Evolutionary conservation across 2,329 filamentous ascomycete genomes (phyloP).

Genomic region (Pyrenochaeta sp.): DNA sequence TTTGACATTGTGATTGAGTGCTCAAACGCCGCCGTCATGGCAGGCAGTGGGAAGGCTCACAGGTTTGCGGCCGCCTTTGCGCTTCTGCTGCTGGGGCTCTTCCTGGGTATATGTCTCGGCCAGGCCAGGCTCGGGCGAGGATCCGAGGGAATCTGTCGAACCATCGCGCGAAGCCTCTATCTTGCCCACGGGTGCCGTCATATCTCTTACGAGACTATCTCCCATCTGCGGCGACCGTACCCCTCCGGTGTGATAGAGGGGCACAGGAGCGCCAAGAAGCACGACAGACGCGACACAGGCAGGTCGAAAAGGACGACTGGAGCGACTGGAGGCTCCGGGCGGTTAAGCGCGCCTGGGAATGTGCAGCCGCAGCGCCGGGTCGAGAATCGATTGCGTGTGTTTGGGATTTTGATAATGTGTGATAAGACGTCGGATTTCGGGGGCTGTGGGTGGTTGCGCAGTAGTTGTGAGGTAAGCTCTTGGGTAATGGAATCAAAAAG

Average conservation of each 20-base stretch:
- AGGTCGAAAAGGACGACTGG: constrained; percentile 23
- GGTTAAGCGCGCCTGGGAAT: constrained; percentile 49
- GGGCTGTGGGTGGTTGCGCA: constrained; percentile 48
- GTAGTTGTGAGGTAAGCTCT: constrained; percentile 58
- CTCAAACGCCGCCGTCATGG: constrained; percentile 32
- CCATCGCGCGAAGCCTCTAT: constrained; percentile 54
- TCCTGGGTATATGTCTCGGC: constrained; percentile 52
- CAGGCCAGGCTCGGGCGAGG: constrained; percentile 57
- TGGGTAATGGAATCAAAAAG: constrained; percentile 57
- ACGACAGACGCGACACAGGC: constrained; percentile 44
- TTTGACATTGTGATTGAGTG: constrained; percentile 41
- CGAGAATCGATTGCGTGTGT: constrained; percentile 44
- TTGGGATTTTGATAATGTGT: constrained; percentile 52
- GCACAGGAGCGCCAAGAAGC: constrained; percentile 45
- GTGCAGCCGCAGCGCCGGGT: constrained; percentile 47
- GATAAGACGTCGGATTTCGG: constrained; percentile 49
- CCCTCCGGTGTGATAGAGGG: constrained; percentile 51
- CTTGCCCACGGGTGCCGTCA: constrained; percentile 57
- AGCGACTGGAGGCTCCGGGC: constrained; percentile 38
- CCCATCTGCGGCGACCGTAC: constrained; percentile 59
- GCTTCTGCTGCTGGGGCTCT: constrained; percentile 73
- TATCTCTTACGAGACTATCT: constrained; percentile 57
- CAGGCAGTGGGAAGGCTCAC: constrained; percentile 65
- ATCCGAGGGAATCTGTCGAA: constrained; percentile 59
- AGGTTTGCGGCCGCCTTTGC: constrained; percentile 96